phyloP scores from a whole-genome alignment of 495 filamentous ascomycete species.

The Annulohypoxylon bovei region DNA sequence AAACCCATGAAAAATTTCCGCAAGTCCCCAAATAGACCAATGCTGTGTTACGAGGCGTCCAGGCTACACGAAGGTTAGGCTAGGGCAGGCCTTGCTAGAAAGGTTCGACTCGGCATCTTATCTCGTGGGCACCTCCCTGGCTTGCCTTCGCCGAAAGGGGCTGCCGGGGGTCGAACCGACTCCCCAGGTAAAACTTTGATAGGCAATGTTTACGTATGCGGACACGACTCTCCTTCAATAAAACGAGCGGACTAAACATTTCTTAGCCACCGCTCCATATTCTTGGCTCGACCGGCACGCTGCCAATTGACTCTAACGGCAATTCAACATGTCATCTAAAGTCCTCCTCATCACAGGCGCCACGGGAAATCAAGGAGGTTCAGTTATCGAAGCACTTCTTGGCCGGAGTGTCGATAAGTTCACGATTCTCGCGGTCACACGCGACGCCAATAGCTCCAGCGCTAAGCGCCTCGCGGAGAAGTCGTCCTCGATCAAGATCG shows the following conservation, averaged over 20 bases:
- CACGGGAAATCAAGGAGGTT: constrained; percentile 75
- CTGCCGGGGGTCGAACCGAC: neutral
- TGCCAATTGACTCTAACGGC: neutral
- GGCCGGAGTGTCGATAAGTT: constrained; percentile 37
- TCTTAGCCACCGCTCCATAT: too few relatives aligned
- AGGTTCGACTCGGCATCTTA: constrained; percentile 19
- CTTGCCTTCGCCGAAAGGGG: constrained; percentile 12
- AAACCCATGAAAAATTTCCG: constrained; percentile 20
- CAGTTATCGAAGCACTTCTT: constrained; percentile 67
- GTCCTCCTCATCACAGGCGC: constrained; percentile 72
- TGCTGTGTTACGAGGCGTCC: constrained; percentile 15
- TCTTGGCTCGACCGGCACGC: too few relatives aligned
- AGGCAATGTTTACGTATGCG: constrained; percentile 16
- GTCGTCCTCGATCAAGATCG: constrained; percentile 61
- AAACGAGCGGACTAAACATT: constrained; percentile 10
- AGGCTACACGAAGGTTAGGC: constrained; percentile 14
- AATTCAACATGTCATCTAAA: constrained; percentile 45
- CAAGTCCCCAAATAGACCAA: constrained; percentile 30
- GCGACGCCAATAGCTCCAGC: constrained; percentile 58
- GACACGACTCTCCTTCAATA: constrained; percentile 11
- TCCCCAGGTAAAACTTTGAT: constrained; percentile 15
- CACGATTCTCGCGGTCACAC: constrained; percentile 71
- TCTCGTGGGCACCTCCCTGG: neutral
- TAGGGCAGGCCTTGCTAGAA: constrained; percentile 16
- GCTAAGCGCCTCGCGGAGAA: constrained; percentile 60